Evolutionary conservation across 768 basidiomycete species (phyloP).

Genomic region (Suillus cothurnatus): DNA sequence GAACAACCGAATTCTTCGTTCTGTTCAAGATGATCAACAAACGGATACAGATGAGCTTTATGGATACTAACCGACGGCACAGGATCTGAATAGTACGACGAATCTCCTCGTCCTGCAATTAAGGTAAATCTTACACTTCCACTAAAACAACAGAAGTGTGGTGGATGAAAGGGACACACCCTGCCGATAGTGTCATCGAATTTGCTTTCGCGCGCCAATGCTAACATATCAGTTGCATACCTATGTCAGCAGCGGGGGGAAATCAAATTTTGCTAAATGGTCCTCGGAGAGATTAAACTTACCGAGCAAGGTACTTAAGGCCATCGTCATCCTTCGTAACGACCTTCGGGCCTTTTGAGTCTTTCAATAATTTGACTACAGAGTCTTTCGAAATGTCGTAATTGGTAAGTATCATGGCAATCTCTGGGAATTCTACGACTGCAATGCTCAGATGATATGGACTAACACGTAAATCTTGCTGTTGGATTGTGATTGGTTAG

Average conservation of each 20-base stretch:
- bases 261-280: not conserved
- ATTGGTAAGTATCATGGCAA: not conserved
- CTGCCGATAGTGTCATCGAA: slow-evolving; percentile 14
- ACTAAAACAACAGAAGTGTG: not conserved
- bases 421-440: not conserved
- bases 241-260: slow-evolving; percentile 2
- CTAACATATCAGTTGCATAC: slow-evolving; percentile 12
- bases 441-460: slow-evolving; percentile 14
- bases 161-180: slow-evolving; percentile 1
- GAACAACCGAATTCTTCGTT: slow-evolving; percentile 14
- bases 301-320: slow-evolving; percentile 11
- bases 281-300: not conserved
- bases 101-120: slow-evolving; percentile 13
- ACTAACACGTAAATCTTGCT: slow-evolving; percentile 9
- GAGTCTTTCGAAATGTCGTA: not conserved
- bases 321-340: slow-evolving; percentile 7
- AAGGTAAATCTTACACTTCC: not conserved
- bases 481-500: not conserved
- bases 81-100: slow-evolving; percentile 12
- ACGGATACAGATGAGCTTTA: not conserved
- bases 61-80: slow-evolving; percentile 9
- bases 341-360: slow-evolving; percentile 1
- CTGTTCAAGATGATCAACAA: not conserved
- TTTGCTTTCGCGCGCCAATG: slow-evolving; percentile 8
- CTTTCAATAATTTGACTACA: slow-evolving; percentile 3